These are phyloP conservation scores for Thalassiosira profunda DNA, from an alignment of 108 stramenopile genomes.

Conservation along the genomic window DNA sequence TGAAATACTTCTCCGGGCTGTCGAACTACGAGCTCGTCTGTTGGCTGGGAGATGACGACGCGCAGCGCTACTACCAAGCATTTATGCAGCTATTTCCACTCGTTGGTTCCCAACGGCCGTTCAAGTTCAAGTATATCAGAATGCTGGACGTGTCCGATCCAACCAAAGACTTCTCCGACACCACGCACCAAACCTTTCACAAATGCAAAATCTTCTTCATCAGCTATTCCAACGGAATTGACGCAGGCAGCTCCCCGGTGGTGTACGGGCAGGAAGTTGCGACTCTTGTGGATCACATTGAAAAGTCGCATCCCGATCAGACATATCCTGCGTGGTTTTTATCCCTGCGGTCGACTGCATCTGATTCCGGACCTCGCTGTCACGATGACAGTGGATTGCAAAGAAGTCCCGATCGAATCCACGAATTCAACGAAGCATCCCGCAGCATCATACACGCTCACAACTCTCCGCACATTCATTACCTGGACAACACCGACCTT, in stretches of 20 bases:
- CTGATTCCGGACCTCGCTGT: conserved; percentile 31
- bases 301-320: conserved; percentile 48
- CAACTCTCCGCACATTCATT: conserved; percentile 20
- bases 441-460: conserved; percentile 32
- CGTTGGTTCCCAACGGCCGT: conserved; percentile 48
- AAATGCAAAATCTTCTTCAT: conserved; percentile 65
- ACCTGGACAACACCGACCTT: conserved; percentile 60
- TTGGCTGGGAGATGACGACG: conserved; percentile 56
- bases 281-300: conserved; percentile 46
- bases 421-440: conserved; percentile 14
- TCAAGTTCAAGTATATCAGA: conserved; percentile 57
- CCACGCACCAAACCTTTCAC: conserved; percentile 34
- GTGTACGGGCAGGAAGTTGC: conserved; percentile 44
- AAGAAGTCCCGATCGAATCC: conserved; percentile 1
- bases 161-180: conserved; percentile 33
- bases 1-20: conserved; percentile 29
- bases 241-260: neutral
- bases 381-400: neutral
- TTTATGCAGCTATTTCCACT: conserved; percentile 36
- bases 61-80: conserved; percentile 4
- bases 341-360: conserved; percentile 44
- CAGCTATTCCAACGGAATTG: conserved; percentile 32
- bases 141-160: conserved; percentile 31
- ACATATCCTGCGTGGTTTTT: conserved; percentile 52
- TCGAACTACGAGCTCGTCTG: conserved; percentile 65